These are phyloP conservation scores for Protomyces lactucae-debilis DNA, from an alignment of 1,139 yeast genomes.

Conservation along the genomic window DNA sequence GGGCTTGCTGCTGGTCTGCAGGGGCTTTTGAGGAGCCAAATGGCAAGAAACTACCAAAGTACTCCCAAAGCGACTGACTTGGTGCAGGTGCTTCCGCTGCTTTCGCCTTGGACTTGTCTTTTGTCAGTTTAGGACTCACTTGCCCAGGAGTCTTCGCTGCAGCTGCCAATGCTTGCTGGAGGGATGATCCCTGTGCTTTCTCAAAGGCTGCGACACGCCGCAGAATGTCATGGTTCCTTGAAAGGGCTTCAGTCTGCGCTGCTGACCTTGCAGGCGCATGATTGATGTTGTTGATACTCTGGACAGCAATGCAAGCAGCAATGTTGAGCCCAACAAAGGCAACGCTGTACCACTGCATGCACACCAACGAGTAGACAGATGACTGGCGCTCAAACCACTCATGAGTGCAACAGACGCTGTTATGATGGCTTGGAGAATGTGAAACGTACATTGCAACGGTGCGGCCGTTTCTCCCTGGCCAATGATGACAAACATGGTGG, in stretches of 20 bases:
- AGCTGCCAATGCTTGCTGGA: not conserved
- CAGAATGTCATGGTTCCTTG: not conserved
- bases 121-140: not conserved
- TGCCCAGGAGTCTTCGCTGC: not conserved
- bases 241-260: not conserved
- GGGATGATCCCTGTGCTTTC: not conserved
- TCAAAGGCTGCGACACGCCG: not conserved
- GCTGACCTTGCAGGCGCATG: not conserved
- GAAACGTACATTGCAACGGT: too few relatives aligned
- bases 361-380: too few relatives aligned
- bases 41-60: not conserved
- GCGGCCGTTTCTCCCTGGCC: too few relatives aligned
- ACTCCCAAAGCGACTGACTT: not conserved
- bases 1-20: not conserved
- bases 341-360: too few relatives aligned
- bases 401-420: too few relatives aligned
- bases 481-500: too few relatives aligned
- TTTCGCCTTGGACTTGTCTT: not conserved
- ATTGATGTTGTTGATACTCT: not conserved
- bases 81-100: not conserved
- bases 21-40: not conserved
- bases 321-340: too few relatives aligned
- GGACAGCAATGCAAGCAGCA: too few relatives aligned
- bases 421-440: too few relatives aligned
- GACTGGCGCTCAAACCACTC: too few relatives aligned